These are phyloP conservation scores for Hibiscus mutabilis DNA, from an alignment of 345 rosid genomes.

Conservation along the genomic window DNA sequence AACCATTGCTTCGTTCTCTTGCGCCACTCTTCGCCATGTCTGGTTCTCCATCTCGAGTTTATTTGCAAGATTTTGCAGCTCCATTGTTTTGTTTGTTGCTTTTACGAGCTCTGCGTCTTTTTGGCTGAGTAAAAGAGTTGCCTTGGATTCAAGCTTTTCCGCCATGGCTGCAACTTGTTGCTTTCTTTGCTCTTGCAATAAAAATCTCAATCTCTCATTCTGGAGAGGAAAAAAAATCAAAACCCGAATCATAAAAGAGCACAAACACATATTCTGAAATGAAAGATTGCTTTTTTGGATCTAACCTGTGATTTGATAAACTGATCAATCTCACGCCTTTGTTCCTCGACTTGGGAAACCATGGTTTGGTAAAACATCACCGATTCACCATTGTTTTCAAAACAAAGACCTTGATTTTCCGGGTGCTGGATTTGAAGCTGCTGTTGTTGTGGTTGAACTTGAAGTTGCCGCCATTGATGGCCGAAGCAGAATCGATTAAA, in stretches of 20 bases:
- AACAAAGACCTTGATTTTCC: slow-evolving; percentile 23
- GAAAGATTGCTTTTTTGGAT: neutral
- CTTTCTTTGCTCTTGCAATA: neutral
- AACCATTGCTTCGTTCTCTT: slow-evolving; percentile 52
- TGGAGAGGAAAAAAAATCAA: neutral
- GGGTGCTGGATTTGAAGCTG: neutral
- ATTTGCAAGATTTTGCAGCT: slow-evolving; percentile 44
- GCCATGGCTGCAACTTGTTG: neutral
- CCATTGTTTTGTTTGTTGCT: slow-evolving; percentile 43
- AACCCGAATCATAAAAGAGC: neutral
- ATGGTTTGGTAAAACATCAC: neutral
- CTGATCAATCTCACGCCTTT: slow-evolving; percentile 55
- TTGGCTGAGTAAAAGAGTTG: neutral
- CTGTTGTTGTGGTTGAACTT: slow-evolving; percentile 17
- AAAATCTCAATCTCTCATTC: neutral
- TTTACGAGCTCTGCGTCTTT: slow-evolving; percentile 54
- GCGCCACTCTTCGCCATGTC: slow-evolving; percentile 54
- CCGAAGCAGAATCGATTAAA: slow-evolving; percentile 16
- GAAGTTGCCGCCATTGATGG: slow-evolving; percentile 20
- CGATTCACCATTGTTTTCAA: slow-evolving; percentile 5
- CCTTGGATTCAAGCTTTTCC: neutral
- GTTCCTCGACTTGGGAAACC: slow-evolving; percentile 33
- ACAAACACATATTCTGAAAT: neutral
- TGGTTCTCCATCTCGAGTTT: slow-evolving; percentile 53
- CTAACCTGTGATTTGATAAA: slow-evolving; percentile 56